Base-by-base conservation (phyloP, 345 rosid genomes). In the Salix viminalis region DNA sequence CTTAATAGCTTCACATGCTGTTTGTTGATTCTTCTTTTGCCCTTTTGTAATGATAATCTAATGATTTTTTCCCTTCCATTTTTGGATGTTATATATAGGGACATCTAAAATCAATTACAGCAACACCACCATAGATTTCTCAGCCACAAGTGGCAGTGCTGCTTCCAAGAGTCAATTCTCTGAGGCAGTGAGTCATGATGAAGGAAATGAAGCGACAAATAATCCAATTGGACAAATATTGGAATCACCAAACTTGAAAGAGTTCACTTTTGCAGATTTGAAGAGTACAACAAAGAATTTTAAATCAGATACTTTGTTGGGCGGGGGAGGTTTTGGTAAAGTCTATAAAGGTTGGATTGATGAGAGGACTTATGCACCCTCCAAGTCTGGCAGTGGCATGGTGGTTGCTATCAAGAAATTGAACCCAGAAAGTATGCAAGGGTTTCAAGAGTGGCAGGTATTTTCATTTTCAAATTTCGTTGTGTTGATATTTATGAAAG, bases 271-370 rank as follows among this genome's bases (percentile, higher is more conserved):
- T 82, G 70, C 85, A 56, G 97, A 93, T 46, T 77, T 92, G 79
- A 90, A 77, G 79, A 74, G 71, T 1, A 92, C 97, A 1, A 89
- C 97, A 0, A 91, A 74, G 83, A 89, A 85, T 75, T 93, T 94
- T 77, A 86, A 72, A 71, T 15, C 89, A 60, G 94, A 95, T 44
- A 70, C 89, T 75, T 67, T 89, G 79, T 76, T 94, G 86, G 97
- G 97, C 3, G 89, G 91, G 79, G 98, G 97, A 37, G 94, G 93
- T 15, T 94, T 92, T 18, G 97, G 98, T 1, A 88, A 76, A 70
- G 98, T 94, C 64, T 94, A 79, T 82, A 91, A 87, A 85, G 97
- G 98, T 2, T 94, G 94, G 95, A 60, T 94, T 12, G 90, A 94
- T 76, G 90, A 80, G 36, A 89, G 72, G 83, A 88, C 88, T 70